Evolutionary conservation across 1,284 basidiomycete genomes (phyloP).

Genomic region (Porodaedalea pini): DNA sequence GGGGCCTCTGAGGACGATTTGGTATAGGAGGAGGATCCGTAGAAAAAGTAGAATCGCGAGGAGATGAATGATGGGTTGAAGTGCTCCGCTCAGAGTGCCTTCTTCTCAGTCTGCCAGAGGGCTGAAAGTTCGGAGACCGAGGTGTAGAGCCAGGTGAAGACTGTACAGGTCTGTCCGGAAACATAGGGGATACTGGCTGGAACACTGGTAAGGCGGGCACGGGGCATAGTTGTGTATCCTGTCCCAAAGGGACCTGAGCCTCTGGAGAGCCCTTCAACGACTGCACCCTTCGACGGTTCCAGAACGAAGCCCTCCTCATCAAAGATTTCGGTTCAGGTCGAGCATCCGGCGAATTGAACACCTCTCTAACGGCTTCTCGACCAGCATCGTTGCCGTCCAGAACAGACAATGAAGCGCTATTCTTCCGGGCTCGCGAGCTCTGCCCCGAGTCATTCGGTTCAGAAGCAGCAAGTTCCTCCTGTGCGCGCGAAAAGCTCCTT

Average conservation of each 20-base stretch:
- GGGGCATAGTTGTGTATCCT: slow-evolving; percentile 3
- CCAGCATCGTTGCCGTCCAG: neutral
- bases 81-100: slow-evolving; percentile 47
- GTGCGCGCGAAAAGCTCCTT: slow-evolving; percentile 39
- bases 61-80: slow-evolving; percentile 24
- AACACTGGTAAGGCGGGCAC: slow-evolving; percentile 15
- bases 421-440: neutral
- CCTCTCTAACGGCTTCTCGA: neutral
- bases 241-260: neutral
- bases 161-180: slow-evolving; percentile 13
- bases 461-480: neutral
- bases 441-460: neutral
- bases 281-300: slow-evolving; percentile 19
- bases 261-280: slow-evolving; percentile 12
- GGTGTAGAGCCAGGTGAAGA: slow-evolving; percentile 18
- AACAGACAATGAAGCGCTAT: neutral
- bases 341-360: neutral
- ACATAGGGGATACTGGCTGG: slow-evolving; percentile 19
- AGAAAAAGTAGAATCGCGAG: slow-evolving; percentile 9
- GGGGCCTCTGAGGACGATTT: slow-evolving; percentile 17
- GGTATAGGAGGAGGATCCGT: slow-evolving; percentile 19
- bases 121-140: slow-evolving; percentile 28
- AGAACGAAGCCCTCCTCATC: slow-evolving; percentile 17
- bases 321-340: slow-evolving; percentile 7
- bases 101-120: slow-evolving; percentile 42